phyloP scores from a whole-genome alignment of 225 moss, liverwort and hornwort genomes.

The Asterella californica region DNA sequence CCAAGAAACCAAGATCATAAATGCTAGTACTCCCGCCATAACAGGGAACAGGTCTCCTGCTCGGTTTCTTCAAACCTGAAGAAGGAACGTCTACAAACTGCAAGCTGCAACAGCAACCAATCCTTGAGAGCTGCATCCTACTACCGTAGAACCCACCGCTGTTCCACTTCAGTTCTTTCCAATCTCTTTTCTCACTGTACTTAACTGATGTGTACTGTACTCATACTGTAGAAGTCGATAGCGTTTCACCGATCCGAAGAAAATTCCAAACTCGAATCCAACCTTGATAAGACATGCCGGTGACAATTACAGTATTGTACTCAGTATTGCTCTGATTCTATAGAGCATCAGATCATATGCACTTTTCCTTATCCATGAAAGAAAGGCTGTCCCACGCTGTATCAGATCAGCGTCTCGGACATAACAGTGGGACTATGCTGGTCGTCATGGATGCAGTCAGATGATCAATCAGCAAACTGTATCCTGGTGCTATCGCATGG shows the following conservation, averaged over 20 bases:
- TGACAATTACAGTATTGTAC: too few species aligned
- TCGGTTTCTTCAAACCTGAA: neutral
- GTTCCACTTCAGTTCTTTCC: neutral
- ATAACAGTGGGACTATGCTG: too few species aligned
- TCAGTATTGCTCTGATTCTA: too few species aligned
- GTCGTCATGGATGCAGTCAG: too few species aligned
- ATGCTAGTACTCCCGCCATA: neutral
- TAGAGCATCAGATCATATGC: too few species aligned
- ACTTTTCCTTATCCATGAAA: too few species aligned
- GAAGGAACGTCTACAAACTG: neutral
- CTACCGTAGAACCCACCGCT: neutral
- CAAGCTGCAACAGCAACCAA: slow-evolving; percentile 14
- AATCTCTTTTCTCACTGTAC: neutral
- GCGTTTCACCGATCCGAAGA: too few species aligned
- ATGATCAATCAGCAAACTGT: too few species aligned
- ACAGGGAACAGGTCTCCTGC: neutral
- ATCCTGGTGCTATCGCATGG: too few species aligned
- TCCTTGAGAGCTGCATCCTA: slow-evolving; percentile 13
- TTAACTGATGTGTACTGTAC: neutral
- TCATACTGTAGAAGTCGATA: neutral
- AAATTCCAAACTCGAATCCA: neutral
- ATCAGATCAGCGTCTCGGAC: too few species aligned
- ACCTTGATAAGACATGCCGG: neutral
- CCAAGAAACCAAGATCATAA: neutral
- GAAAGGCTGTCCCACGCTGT: too few species aligned